Base-by-base conservation (phyloP, 1,284 basidiomycete species). In the Rugosomyces carneus region DNA sequence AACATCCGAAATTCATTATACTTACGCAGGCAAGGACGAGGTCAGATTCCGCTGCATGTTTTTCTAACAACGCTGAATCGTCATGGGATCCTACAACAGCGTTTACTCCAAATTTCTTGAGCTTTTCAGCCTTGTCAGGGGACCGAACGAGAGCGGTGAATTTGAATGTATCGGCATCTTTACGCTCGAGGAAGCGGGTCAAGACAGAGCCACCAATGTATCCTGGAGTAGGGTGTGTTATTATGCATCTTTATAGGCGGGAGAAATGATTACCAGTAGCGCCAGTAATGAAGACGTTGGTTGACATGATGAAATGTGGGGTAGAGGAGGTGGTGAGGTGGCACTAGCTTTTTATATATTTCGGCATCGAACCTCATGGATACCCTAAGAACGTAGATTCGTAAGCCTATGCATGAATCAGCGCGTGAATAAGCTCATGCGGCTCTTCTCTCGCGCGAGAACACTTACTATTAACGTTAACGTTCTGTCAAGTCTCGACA, bases 121-220 rank as follows among this genome's bases (percentile, higher is more conserved):
- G 49, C 31, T 55, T 54, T 38, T 58, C 50, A n/a, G 53, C 53
- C 39, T 54, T 53, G 6, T 49, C 54, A 10, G 55, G 61, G 0
- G 56, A 60, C 5, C 72, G 66, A 2, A 68, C 53, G 20, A 70
- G 60, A 1, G 53, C 63, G n/a, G 64, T 66, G 49, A 71, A 62
- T 6, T 66, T 54, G 27, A 65, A 64, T 1, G 59, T 31, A 13
- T 6, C 26, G 15, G 10, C 6, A 16, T 41, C 40, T 31, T 20
- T 9, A 13, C 15, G 40, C 15, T 41, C 24, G 15, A 41, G 40
- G 26, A 41, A 20, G 13, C 40, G 40, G 4, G 24, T 9, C 11
- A 41, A 20, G 15, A 41, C 40, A n/a, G 24, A 29, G n/a, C 42
- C 42, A 6, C 42, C 42, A 23, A 44, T 37, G 26, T 38, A 44